Percentiles rank a stretch among this genome's conserved stretches.
Evolutionary conservation across 768 basidiomycete species (phyloP).

Genomic region (Rhodotorula sphaerocarpa): DNA sequence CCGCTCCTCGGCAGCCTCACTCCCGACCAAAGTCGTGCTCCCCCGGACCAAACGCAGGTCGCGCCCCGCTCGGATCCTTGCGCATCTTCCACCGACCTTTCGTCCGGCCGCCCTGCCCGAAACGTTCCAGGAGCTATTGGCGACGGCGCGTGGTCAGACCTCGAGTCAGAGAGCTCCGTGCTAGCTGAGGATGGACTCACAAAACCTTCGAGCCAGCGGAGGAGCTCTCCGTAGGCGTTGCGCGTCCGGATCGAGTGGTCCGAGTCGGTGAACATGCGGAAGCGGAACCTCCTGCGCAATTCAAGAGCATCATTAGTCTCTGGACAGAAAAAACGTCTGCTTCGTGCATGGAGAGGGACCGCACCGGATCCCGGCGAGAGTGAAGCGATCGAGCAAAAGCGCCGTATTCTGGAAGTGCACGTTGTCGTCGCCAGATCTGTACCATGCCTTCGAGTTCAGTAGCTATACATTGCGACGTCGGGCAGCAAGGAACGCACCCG

Average conservation of each 20-base stretch:
- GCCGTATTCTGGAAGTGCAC: conserved; percentile 90
- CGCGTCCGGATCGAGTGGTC: conserved; percentile 69
- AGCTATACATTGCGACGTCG: too few species aligned
- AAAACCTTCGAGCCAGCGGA: conserved; percentile 75
- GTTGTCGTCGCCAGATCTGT: conserved; percentile 80
- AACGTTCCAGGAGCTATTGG: conserved; percentile 24
- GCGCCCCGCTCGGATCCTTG: not conserved
- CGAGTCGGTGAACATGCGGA: conserved; percentile 97
- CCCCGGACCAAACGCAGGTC: not conserved
- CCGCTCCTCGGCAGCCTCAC: too few species aligned
- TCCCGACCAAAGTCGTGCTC: conserved; percentile 26
- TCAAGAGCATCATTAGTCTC: not conserved
- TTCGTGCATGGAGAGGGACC: not conserved
- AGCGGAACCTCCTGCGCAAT: conserved; percentile 52
- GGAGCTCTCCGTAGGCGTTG: conserved; percentile 74
- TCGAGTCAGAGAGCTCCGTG: too few species aligned
- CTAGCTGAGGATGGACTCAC: conserved; percentile 42
- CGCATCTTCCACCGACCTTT: conserved; percentile 27
- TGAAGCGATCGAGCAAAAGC: conserved; percentile 87
- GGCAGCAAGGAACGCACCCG: conserved; percentile 50
- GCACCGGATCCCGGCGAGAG: conserved; percentile 59
- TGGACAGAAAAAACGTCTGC: too few species aligned
- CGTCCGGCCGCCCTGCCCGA: conserved; percentile 29
- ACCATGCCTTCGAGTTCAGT: too few species aligned
- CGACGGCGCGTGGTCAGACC: not conserved